Evolutionary conservation across 164 flowering plant genomes (phyloP), one percentile per base, ranked within the genome.

Genomic region (Chimonanthus salicifolius): DNA sequence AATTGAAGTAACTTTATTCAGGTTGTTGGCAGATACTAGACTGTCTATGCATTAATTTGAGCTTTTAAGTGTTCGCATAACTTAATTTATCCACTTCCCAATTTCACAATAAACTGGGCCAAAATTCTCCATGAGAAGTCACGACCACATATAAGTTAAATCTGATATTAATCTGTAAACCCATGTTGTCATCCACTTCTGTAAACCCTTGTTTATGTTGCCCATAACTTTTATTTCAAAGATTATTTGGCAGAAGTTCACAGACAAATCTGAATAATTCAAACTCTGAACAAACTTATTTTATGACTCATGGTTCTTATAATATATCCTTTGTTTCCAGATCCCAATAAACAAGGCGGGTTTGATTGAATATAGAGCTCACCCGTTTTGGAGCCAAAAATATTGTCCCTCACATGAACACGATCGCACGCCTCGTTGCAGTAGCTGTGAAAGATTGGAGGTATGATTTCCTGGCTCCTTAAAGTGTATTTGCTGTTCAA

Each of bases 391-490:
- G 98, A 79, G 85, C 49, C 99, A 93, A 70, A 95, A 90, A 74
- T 95, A 93, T 68, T 95, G 99, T 76, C 99, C 99, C 71, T 83
- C 94, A 4, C 99, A 95, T 67, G 99, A 95, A 78, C 84, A 86
- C 73, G 99, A 95, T 72, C 80, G 72, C 66, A 93, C 98, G 5
- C 86, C 92, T 68, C 89, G 98, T 46, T 95, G 98, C 79, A 90
- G 98, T 73, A 92, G 99, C 72, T 95, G 99, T 81, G 99, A 94
- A 77, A 91, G 98, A 64, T 72, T 94, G 77, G 99, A 94, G 99
- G 99, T 94, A 51, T 47, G 67, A n/a, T 47, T 8, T 69, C 49
- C 48, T 47, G 54, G 15, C 49, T 71, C 9, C 20, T 7, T 9
- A 71, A 16, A 51, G 66, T 4, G 60, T 33, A 58, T 58, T 63